phyloP scores from a whole-genome alignment of 2,329 filamentous ascomycete species.

The Botryotinia convoluta region DNA sequence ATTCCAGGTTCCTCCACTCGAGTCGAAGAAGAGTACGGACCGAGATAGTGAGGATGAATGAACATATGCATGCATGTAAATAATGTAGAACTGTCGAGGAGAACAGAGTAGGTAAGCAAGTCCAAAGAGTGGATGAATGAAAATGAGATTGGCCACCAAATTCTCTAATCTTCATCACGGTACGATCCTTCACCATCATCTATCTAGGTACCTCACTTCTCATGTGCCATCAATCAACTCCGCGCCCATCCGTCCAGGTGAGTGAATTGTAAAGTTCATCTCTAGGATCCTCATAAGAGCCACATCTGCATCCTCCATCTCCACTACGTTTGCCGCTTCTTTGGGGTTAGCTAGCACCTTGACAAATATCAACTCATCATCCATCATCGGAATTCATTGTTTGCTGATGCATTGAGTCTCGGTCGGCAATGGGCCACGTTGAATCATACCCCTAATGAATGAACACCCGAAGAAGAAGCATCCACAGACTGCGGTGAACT shows the following conservation, averaged over 20 bases:
- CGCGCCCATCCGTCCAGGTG: not conserved
- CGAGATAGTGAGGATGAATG: not conserved
- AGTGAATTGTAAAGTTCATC: not conserved
- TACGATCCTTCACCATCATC: not conserved
- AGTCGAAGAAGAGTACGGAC: not conserved
- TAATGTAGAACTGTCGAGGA: not conserved
- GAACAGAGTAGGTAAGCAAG: not conserved
- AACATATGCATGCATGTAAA: not conserved
- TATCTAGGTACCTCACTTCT: not conserved
- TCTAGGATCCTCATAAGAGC: not conserved
- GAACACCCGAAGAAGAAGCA: not conserved
- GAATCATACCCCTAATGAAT: constrained; percentile 3
- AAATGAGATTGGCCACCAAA: not conserved
- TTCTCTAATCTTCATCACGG: not conserved
- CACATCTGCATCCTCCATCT: not conserved
- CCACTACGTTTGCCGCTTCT: not conserved
- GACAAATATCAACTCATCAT: not conserved
- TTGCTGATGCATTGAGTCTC: not conserved
- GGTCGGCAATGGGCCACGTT: not conserved
- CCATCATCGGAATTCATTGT: not conserved
- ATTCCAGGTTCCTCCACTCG: not conserved
- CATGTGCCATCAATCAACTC: not conserved
- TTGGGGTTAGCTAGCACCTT: not conserved
- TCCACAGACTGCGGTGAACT: not conserved
- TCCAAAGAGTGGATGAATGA: not conserved